Base-by-base conservation (phyloP, 2,329 filamentous ascomycete species). In the Ophiosphaerella korrae region DNA sequence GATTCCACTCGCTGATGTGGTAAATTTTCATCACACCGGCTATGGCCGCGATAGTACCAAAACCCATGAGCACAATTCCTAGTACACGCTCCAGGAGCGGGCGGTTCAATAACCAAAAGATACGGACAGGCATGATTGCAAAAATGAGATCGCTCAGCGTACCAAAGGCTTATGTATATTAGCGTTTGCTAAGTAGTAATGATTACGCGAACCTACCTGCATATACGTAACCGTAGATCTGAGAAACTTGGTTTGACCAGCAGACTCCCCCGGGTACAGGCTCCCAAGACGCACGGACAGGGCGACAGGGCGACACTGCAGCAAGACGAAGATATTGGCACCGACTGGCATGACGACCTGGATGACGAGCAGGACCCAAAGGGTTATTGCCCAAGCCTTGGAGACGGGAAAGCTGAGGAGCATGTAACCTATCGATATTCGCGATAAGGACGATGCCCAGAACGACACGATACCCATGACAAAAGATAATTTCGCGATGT, bases 401-500 rank as follows among this genome's bases (percentile, higher is more conserved):
- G 48, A 50, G 39, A 50, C 41, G 2, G 41, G 41, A 18, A 50
- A 41, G 48, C 41, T 16, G 34, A 50, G 48, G 36, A 50, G 48
- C 48, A 50, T 50, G 41, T 41, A 33, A 40, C 48, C 48, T 50
- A 50, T 50, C 5, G 48, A 50, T 41, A 50, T 50, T 18, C 48
- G 21, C 31, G 48, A 36, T 9, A 50, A 35, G 23, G 48, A 50
- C 8, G 48, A 50, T 12, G 48, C 48, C 48, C 48, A 50, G 29
- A 50, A 50, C 26, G 34, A 23, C 36, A 32, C 24, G 7, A 50
- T 13, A 6, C 48, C 48, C 24, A 50, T 18, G 34, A 24, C 41
- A 31, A 50, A 50, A 36, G 45, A 29, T 11, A 45, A 18, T 34
- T 45, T 45, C 21, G 9, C 23, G 13, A 50, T 45, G 13, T 38